phyloP scores from a whole-genome alignment of 2,329 filamentous ascomycete species.

The Fusarium mexicanum region DNA sequence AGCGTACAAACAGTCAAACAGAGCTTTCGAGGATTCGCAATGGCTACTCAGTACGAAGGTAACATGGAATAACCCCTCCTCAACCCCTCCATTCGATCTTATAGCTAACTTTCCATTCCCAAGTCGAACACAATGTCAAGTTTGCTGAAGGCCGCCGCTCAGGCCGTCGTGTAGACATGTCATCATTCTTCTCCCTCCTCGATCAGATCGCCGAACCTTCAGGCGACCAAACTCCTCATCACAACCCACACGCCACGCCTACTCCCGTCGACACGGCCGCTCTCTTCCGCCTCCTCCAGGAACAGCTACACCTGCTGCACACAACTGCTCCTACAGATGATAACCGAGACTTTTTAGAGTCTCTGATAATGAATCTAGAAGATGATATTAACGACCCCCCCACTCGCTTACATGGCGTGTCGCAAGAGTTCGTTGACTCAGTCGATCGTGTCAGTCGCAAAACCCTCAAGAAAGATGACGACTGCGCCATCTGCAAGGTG shows the following conservation, averaged over 20 bases:
- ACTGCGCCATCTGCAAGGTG: conserved; percentile 72
- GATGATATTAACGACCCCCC: conserved; percentile 63
- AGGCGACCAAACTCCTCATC: conserved; percentile 49
- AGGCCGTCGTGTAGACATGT: conserved; percentile 70
- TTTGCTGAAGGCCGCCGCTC: conserved; percentile 51
- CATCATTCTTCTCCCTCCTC: conserved; percentile 68
- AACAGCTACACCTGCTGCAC: conserved; percentile 64
- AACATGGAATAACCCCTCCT: conserved; percentile 18
- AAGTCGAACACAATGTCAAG: conserved; percentile 73
- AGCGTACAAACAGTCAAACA: background rate
- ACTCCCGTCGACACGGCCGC: conserved; percentile 68
- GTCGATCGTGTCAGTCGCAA: conserved; percentile 67
- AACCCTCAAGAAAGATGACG: conserved; percentile 59
- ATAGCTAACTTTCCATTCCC: background rate
- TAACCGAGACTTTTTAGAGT: conserved; percentile 61
- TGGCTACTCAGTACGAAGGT: conserved; percentile 69
- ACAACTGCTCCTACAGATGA: conserved; percentile 58
- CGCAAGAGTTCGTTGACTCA: conserved; percentile 67
- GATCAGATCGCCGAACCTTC: conserved; percentile 58
- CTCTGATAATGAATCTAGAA: conserved; percentile 60
- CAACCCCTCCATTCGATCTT: conserved; percentile 1
- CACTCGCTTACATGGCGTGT: conserved; percentile 61
- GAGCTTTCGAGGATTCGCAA: conserved; percentile 42
- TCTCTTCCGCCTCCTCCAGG: conserved; percentile 67
- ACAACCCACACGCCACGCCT: conserved; percentile 67